phyloP scores from a whole-genome alignment of 306 rosid species.

The Coriaria nepalensis region DNA sequence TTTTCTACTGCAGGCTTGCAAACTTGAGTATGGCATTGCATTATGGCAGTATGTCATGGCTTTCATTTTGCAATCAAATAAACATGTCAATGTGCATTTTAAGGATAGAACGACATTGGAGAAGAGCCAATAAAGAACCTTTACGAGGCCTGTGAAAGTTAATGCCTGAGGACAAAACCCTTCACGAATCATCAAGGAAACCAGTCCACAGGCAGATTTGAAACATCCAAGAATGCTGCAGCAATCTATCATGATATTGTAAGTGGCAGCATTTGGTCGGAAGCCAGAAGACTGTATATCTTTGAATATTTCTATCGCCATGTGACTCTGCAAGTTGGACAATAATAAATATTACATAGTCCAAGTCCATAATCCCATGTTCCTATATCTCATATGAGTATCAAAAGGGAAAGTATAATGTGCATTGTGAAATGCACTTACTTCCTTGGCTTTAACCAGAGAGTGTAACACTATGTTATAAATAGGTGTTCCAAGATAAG shows the following conservation, averaged over 20 bases:
- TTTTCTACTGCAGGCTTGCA: no score
- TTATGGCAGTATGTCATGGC: no score
- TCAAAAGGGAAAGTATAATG: no score
- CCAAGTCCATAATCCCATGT: no score
- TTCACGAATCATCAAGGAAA: constrained; percentile 59
- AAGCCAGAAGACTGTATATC: constrained; percentile 48
- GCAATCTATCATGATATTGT: constrained; percentile 62
- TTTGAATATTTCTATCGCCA: constrained; percentile 54
- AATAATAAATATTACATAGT: no score
- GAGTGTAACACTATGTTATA: constrained; percentile 50
- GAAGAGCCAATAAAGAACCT: constrained; percentile 33
- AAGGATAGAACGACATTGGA: no score
- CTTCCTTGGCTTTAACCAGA: constrained; percentile 57
- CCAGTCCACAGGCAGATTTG: constrained; percentile 51
- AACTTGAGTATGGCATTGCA: no score
- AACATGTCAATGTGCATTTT: no score
- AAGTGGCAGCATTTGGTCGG: constrained; percentile 40
- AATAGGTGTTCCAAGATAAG: constrained; percentile 33
- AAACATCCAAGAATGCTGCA: constrained; percentile 42
- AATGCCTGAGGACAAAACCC: constrained; percentile 43
- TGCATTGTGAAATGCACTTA: constrained; percentile 26
- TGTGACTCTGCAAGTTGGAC: constrained; percentile 55
- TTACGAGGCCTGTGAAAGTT: constrained; percentile 47
- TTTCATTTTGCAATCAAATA: no score
- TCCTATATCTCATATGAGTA: no score